Percentiles rank a stretch among this genome's conserved stretches.
phyloP scores from a whole-genome alignment of 805 yeast species.

The Candida methanosorbosa region DNA sequence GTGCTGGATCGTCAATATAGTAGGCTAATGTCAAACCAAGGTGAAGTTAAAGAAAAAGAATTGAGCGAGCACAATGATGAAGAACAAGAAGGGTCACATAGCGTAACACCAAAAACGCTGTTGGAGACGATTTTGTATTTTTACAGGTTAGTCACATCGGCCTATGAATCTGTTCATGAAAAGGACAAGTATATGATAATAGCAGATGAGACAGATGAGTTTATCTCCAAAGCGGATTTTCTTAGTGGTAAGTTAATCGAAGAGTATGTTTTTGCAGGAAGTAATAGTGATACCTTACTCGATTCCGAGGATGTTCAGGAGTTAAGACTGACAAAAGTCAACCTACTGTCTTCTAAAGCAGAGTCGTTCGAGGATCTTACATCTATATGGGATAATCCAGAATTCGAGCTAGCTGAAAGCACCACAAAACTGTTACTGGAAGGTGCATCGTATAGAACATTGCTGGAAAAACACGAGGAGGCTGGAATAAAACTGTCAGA shows the following conservation, averaged over 20 bases:
- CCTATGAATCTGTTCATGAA: slow-evolving; percentile 16
- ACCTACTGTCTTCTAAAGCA: slow-evolving; percentile 18
- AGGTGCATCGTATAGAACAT: slow-evolving; percentile 34
- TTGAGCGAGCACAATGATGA: too few species aligned
- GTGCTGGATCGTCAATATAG: too few species aligned
- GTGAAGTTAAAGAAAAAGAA: too few species aligned
- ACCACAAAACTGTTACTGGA: slow-evolving; percentile 33
- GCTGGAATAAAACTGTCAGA: slow-evolving; percentile 5
- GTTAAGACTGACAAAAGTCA: slow-evolving; percentile 22
- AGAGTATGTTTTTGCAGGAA: not conserved
- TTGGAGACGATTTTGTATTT: slow-evolving; percentile 19
- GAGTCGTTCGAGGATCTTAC: slow-evolving; percentile 19
- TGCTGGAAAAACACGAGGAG: slow-evolving; percentile 26
- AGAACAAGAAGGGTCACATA: too few species aligned
- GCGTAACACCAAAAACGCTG: slow-evolving; percentile 18
- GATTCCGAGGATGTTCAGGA: slow-evolving; percentile 24
- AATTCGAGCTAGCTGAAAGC: slow-evolving; percentile 15
- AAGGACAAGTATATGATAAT: slow-evolving; percentile 1
- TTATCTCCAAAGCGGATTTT: slow-evolving; percentile 10
- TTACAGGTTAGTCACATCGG: slow-evolving; percentile 16
- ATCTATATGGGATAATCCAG: slow-evolving; percentile 26
- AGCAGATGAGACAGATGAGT: not conserved
- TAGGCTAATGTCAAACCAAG: too few species aligned
- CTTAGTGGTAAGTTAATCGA: not conserved
- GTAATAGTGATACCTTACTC: too few species aligned